A percentile compares a stretch with the other conserved stretches of the same genome.
Evolutionary conservation across 352 stramenopile genomes (phyloP).

Genomic region (Phytophthora tubulina): DNA sequence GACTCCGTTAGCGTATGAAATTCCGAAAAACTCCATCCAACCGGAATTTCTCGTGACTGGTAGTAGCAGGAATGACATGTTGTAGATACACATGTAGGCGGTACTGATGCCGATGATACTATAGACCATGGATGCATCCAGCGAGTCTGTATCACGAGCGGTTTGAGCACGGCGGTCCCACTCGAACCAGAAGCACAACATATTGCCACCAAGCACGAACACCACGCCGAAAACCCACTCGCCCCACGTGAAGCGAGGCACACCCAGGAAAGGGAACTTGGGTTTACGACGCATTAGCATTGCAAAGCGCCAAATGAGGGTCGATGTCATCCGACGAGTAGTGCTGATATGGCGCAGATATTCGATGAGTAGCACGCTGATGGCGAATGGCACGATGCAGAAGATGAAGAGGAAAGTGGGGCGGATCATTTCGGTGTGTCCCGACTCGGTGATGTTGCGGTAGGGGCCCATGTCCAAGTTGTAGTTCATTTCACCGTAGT

Average conservation of each 20-base stretch:
- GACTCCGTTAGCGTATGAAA: not conserved
- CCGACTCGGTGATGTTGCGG: not conserved
- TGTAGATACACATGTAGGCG: constrained; percentile 3
- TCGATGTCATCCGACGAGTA: not conserved
- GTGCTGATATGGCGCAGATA: not conserved
- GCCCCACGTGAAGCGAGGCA: not conserved
- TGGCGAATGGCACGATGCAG: not conserved
- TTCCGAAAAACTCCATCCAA: not conserved
- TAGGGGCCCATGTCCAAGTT: not conserved
- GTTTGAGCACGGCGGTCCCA: not conserved
- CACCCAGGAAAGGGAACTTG: not conserved
- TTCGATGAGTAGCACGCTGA: not conserved
- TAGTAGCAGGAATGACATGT: not conserved
- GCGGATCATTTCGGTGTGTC: not conserved
- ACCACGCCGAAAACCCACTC: not conserved
- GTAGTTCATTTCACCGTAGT: constrained; percentile 1
- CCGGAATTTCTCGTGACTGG: constrained; percentile 1
- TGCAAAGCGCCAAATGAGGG: not conserved
- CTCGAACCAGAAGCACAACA: constrained; percentile 1
- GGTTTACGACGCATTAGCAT: not conserved
- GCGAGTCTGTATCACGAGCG: not conserved
- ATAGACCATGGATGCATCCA: not conserved
- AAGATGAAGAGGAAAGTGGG: not conserved
- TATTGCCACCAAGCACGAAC: not conserved
- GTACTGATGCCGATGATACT: constrained; percentile 1